Conservation (phyloP, 2,329 filamentous ascomycete species). For the Corynespora cassiicola region DNA sequence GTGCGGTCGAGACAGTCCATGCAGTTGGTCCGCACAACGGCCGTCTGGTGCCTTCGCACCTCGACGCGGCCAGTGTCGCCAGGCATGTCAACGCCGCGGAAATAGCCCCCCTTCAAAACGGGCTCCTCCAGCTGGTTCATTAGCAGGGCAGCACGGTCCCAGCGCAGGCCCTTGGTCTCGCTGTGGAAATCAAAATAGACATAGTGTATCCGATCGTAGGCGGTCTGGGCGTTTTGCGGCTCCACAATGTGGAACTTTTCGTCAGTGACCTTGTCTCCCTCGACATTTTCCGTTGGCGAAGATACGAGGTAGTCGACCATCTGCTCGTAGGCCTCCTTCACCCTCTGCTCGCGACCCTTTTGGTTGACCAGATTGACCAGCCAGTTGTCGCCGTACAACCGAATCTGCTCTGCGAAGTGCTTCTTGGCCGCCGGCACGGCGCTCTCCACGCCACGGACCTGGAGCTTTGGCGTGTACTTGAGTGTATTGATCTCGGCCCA, state of each 20-base stretch:
- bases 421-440: conserved; percentile 79
- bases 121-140: conserved; percentile 81
- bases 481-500: conserved; percentile 97
- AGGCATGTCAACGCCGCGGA: conserved; percentile 87
- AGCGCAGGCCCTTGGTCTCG: conserved; percentile 93
- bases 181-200: conserved; percentile 98
- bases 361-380: conserved; percentile 98
- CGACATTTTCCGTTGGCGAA: conserved; percentile 68
- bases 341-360: conserved; percentile 84
- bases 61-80: conserved; percentile 78
- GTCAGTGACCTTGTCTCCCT: conserved; percentile 69
- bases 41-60: conserved; percentile 79
- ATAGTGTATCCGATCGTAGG: conserved; percentile 89
- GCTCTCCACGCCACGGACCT: conserved; percentile 83
- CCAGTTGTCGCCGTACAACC: conserved; percentile 94
- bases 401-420: conserved; percentile 94
- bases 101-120: conserved; percentile 83
- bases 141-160: conserved; percentile 88
- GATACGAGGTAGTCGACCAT: conserved; percentile 80
- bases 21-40: conserved; percentile 95
- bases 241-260: conserved; percentile 87
- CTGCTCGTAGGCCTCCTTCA: conserved; percentile 94
- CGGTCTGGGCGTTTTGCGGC: conserved; percentile 62
- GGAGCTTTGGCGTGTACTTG: conserved; percentile 87
- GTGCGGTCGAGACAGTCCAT: conserved; percentile 99